Base-by-base conservation (phyloP, 805 yeast species). In the Kurtzmaniella fragi region DNA sequence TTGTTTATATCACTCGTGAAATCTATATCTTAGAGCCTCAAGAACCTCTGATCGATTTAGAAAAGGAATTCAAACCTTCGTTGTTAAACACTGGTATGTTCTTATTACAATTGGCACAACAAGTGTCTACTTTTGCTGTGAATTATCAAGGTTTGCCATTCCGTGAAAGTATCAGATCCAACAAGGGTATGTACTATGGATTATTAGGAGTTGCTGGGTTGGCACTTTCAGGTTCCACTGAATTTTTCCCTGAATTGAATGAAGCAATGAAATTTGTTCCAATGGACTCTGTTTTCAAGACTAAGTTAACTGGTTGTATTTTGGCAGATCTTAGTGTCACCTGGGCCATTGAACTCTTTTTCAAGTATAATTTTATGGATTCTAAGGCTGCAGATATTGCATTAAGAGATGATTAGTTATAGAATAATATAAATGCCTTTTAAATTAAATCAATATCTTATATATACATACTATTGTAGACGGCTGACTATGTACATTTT, bases 101-200 rank as follows among this genome's bases (percentile, higher is more conserved):
- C 67, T 74, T 93, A 59, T 76, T 93, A 41, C 97, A 90, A 63
- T 75, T 93, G 54, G 91, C 95, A 14, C 98, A 93, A 70, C 96
- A 93, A 64, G 95, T 93, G 38, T 87, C 97, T 12, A 93, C 99
- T 0, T 93, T 90, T 71, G 96, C 96, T 15, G 96, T 93, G 42
- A 93, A 93, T 67, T 93, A 93, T 64, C 95, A 88, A 69, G 99
- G 99, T 40, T 81, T 84, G 50, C 99, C 99, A 40, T 93, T 93
- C 71, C 83, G 95, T 61, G 96, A 93, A 67, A 79, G 87, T 41
- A 84, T 93, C 52, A 72, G 71, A 39, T 95, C 84, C 61, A 93
- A 93, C 67, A 85, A 82, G 64, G 98, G 97, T 48, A 93, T 93
- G 98, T 91, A 84, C 67, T 91, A 87, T 52, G 99, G 99, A 17